A percentile compares a stretch with the other conserved stretches of the same genome.
phyloP scores from a whole-genome alignment of 179 eudicot genomes.

The Carnegiea gigantea region DNA sequence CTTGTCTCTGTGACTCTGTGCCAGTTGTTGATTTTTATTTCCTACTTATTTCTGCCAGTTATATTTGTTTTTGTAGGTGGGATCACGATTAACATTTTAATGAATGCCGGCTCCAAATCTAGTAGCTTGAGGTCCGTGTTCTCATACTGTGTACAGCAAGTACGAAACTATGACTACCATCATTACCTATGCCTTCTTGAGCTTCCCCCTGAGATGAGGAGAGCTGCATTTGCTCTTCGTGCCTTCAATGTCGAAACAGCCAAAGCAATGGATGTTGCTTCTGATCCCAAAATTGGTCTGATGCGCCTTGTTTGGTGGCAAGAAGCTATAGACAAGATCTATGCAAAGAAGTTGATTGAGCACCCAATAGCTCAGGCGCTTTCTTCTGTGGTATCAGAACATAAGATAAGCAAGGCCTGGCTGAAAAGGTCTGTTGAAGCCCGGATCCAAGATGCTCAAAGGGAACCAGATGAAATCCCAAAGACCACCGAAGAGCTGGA shows the following conservation, averaged over 20 bases:
- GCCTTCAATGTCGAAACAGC: conserved; percentile 95
- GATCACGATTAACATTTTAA: conserved; percentile 20
- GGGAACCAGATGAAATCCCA: conserved; percentile 58
- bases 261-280: conserved; percentile 93
- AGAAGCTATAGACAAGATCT: conserved; percentile 84
- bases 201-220: conserved; percentile 81
- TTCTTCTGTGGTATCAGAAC: conserved; percentile 57
- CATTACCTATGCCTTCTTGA: conserved; percentile 94
- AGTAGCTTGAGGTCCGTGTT: conserved; percentile 63
- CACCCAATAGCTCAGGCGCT: conserved; percentile 92
- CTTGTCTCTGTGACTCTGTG: background rate
- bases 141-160: conserved; percentile 92
- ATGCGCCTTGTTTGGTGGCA: conserved; percentile 99
- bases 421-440: conserved; percentile 87
- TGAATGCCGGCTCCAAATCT: conserved; percentile 62
- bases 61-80: conserved; percentile 24
- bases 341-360: conserved; percentile 65
- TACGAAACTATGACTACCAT: conserved; percentile 87
- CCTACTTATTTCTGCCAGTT: background rate
- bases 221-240: conserved; percentile 91
- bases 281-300: conserved; percentile 90
- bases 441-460: conserved; percentile 79
- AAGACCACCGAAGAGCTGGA: conserved; percentile 67
- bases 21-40: background rate
- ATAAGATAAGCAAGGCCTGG: conserved; percentile 74